Evolutionary conservation across 805 yeast species (phyloP).

Genomic region (Metschnikowia lachancei): DNA sequence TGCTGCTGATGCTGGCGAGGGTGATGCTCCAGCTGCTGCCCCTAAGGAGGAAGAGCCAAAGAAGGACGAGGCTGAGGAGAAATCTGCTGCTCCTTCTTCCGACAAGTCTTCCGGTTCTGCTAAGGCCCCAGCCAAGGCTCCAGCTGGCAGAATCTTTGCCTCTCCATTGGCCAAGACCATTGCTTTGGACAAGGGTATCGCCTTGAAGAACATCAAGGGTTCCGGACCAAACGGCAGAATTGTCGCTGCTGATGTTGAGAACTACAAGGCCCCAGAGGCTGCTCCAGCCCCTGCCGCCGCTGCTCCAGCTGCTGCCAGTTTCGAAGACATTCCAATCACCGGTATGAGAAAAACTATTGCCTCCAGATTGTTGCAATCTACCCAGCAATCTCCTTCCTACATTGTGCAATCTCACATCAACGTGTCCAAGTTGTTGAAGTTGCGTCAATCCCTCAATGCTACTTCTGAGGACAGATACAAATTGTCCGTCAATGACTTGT

Average conservation of each 20-base stretch:
- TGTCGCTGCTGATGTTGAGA: constrained; percentile 85
- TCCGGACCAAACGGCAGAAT: constrained; percentile 96
- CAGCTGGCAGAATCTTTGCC: constrained; percentile 75
- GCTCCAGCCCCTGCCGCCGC: constrained; percentile 45
- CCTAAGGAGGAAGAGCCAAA: constrained; percentile 37
- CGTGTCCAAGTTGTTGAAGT: constrained; percentile 85
- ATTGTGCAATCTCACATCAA: constrained; percentile 84
- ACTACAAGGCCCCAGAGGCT: constrained; percentile 46
- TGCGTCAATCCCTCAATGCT: constrained; percentile 86
- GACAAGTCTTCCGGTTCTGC: constrained; percentile 29
- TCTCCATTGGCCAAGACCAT: constrained; percentile 93
- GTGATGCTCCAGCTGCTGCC: constrained; percentile 43
- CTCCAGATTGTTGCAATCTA: constrained; percentile 79
- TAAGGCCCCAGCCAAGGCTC: constrained; percentile 36
- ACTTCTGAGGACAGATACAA: constrained; percentile 82
- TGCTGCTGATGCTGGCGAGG: constrained; percentile 70
- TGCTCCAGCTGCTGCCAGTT: constrained; percentile 54
- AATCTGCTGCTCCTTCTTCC: constrained; percentile 28
- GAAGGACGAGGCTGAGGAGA: constrained; percentile 24
- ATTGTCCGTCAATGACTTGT: constrained; percentile 89
- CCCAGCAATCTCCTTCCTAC: constrained; percentile 86
- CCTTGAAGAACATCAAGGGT: constrained; percentile 82
- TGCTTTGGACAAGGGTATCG: constrained; percentile 88
- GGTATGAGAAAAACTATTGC: constrained; percentile 95
- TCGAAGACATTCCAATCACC: constrained; percentile 80